Conservation (phyloP, 2,329 filamentous ascomycete genomes). For the Ascochyta koolunga region DNA sequence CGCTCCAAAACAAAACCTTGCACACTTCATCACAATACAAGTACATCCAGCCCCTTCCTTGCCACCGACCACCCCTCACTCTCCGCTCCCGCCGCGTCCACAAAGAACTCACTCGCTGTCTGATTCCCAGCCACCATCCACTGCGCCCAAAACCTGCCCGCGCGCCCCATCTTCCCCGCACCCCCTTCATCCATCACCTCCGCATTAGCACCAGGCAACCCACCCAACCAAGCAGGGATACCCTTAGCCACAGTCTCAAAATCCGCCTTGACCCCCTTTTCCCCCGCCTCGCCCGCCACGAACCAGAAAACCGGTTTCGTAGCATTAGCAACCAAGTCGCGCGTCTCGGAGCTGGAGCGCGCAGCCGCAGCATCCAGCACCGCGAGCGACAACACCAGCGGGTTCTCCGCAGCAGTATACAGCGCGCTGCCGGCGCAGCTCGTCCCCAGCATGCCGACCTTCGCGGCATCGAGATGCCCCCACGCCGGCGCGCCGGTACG, state of each 20-base stretch:
- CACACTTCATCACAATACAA: not conserved
- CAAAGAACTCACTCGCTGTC: not conserved
- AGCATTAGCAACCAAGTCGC: not conserved
- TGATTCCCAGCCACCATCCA: constrained; percentile 1
- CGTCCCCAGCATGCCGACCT: not conserved
- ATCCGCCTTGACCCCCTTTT: not conserved
- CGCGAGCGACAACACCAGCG: not conserved
- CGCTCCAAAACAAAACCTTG: not conserved
- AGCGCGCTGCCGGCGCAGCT: not conserved
- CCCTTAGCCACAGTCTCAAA: not conserved
- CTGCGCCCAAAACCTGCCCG: not conserved
- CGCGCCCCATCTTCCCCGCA: constrained; percentile 1
- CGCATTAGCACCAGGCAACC: not conserved
- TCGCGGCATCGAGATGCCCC: not conserved
- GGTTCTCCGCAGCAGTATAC: not conserved
- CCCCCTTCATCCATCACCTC: not conserved
- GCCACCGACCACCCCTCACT: not conserved
- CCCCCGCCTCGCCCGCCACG: not conserved
- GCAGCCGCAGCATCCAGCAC: not conserved
- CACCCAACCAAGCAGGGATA: not conserved
- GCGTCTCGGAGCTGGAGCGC: not conserved
- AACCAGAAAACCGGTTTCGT: not conserved
- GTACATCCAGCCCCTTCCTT: constrained; percentile 1
- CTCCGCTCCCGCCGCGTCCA: not conserved
- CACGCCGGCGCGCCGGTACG: not conserved